phyloP scores from a whole-genome alignment of 805 yeast species.

The Ogataea chonburiensis region DNA sequence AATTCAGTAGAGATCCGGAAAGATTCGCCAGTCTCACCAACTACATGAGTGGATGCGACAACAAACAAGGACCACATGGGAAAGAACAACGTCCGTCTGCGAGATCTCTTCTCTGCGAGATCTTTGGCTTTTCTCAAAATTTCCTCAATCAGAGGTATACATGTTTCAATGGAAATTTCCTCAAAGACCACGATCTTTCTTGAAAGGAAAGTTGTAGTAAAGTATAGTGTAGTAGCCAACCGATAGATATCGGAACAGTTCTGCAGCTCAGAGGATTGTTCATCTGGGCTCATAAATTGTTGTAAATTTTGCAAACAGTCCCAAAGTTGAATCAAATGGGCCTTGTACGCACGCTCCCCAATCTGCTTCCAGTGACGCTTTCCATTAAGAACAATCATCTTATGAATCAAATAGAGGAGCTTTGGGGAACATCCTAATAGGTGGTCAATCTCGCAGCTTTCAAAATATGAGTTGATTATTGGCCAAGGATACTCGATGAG shows the following conservation, averaged over 20 bases:
- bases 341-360: slow-evolving; percentile 7
- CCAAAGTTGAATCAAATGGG: slow-evolving; percentile 12
- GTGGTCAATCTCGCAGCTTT: slow-evolving; percentile 26
- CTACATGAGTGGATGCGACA: slow-evolving; percentile 19
- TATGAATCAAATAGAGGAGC: slow-evolving; percentile 23
- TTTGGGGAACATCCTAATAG: slow-evolving; percentile 36
- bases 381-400: slow-evolving; percentile 22
- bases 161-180: background rate
- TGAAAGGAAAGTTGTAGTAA: slow-evolving; percentile 18
- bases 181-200: slow-evolving; percentile 1
- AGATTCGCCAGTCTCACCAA: slow-evolving; percentile 18
- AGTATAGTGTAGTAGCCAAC: slow-evolving; percentile 21
- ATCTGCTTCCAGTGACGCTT: slow-evolving; percentile 6
- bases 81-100: slow-evolving; percentile 19
- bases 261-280: slow-evolving; percentile 14
- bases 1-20: slow-evolving; percentile 21
- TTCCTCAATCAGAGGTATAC: slow-evolving; percentile 3
- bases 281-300: slow-evolving; percentile 7
- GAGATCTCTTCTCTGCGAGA: slow-evolving; percentile 14
- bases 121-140: slow-evolving; percentile 11
- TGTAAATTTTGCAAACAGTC: slow-evolving; percentile 9
- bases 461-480: slow-evolving; percentile 25
- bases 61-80: slow-evolving; percentile 36
- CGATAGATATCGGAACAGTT: slow-evolving; percentile 26
- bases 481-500: slow-evolving; percentile 25